A percentile compares a stretch with the other conserved stretches of the same genome.
Conservation (phyloP, 805 yeast genomes). For the Starmerella asiatica region DNA sequence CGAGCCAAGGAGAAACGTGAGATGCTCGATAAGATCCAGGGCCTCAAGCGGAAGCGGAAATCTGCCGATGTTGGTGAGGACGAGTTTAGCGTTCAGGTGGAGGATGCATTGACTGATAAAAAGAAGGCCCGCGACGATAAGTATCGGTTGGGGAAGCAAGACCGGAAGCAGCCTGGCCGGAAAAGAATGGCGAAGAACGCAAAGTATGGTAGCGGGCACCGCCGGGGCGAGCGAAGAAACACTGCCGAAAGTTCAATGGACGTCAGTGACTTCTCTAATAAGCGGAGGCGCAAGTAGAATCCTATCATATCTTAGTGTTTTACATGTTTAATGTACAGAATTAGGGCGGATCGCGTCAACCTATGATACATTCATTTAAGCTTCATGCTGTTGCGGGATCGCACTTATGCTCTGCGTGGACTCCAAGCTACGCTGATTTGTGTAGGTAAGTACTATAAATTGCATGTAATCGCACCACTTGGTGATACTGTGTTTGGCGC, state of each 20-base stretch:
- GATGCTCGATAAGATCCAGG: constrained; percentile 75
- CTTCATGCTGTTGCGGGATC: no score
- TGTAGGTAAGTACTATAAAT: no score
- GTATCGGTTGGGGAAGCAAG: constrained; percentile 33
- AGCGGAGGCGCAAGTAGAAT: constrained; percentile 27
- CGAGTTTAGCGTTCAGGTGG: constrained; percentile 82
- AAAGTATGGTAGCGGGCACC: constrained; percentile 64
- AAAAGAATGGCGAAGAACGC: constrained; percentile 59
- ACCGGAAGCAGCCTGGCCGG: constrained; percentile 37
- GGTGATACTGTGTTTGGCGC: no score
- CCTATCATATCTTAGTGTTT: neutral
- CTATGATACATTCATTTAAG: neutral
- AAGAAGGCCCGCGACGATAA: constrained; percentile 32
- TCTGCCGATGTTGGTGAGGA: constrained; percentile 57
- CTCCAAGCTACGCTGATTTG: no score
- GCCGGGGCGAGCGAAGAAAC: constrained; percentile 58
- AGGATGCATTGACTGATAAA: constrained; percentile 63
- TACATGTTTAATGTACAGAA: neutral
- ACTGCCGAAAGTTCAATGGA: constrained; percentile 62
- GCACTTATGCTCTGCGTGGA: no score
- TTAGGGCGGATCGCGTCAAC: neutral
- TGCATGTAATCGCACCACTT: no score
- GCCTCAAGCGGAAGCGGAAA: constrained; percentile 79
- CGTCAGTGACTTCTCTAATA: constrained; percentile 45
- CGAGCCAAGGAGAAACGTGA: constrained; percentile 89